Evolutionary conservation across 2,329 filamentous ascomycete genomes (phyloP).

Genomic region (Aphanoascus verrucosus): DNA sequence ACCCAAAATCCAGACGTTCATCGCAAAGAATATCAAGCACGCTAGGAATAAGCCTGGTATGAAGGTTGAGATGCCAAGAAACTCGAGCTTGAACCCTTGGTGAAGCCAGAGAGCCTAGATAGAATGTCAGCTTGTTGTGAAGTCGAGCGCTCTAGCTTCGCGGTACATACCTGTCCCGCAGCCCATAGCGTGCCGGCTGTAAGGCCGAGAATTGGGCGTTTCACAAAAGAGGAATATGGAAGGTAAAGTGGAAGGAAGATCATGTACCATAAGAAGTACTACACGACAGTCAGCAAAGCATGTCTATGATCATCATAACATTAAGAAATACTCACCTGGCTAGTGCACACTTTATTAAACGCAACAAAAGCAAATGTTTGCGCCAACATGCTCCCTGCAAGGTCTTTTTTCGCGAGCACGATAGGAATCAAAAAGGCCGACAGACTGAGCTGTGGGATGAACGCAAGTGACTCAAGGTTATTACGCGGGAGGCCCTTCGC

Average conservation of each 20-base stretch:
- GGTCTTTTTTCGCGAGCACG: slow-evolving; percentile 64
- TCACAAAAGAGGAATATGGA: slow-evolving; percentile 62
- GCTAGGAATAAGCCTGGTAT: slow-evolving; percentile 71
- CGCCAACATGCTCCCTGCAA: slow-evolving; percentile 75
- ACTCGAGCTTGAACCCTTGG: slow-evolving; percentile 65
- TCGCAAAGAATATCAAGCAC: slow-evolving; percentile 66
- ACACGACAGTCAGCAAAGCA: not conserved
- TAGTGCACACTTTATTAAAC: slow-evolving; percentile 98
- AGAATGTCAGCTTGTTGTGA: not conserved
- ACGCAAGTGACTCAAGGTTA: slow-evolving; percentile 67
- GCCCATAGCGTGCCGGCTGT: slow-evolving; percentile 63
- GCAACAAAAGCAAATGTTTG: slow-evolving; percentile 96
- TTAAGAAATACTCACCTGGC: slow-evolving; percentile 55
- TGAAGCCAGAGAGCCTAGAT: slow-evolving; percentile 56
- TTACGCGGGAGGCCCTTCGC: slow-evolving; percentile 24
- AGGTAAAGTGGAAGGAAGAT: slow-evolving; percentile 87
- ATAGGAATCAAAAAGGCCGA: slow-evolving; percentile 67
- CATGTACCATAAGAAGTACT: slow-evolving; percentile 99
- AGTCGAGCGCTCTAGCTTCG: not conserved
- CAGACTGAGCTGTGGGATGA: slow-evolving; percentile 75
- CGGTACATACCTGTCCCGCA: slow-evolving; percentile 48
- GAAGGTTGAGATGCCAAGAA: slow-evolving; percentile 72
- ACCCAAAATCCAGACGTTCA: slow-evolving; percentile 80
- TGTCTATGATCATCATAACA: not conserved
- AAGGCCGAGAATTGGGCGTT: slow-evolving; percentile 50